phyloP scores from a whole-genome alignment of 352 stramenopile species.

The Blastocystis sp. region DNA sequence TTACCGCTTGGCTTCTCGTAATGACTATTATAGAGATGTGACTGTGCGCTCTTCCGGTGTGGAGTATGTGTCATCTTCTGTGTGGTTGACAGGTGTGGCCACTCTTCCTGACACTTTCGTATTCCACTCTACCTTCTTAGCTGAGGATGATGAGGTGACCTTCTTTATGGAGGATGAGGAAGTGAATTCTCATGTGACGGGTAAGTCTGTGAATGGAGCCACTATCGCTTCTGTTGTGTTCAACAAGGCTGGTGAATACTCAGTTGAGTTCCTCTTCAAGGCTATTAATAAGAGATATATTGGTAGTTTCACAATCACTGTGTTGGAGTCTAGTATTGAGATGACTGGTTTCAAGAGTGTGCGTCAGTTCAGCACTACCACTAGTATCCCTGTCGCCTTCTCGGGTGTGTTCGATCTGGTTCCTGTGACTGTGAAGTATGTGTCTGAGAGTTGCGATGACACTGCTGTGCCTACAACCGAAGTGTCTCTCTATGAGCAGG shows the following conservation, averaged over 20 bases:
- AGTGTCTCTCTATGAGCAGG: neutral
- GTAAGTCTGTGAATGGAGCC: neutral
- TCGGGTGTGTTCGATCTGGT: slow-evolving; percentile 30
- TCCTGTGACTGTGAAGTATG: slow-evolving; percentile 50
- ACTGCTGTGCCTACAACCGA: neutral
- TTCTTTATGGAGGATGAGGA: neutral
- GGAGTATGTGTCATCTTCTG: slow-evolving; percentile 32
- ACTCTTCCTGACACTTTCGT: slow-evolving; percentile 41
- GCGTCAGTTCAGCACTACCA: neutral
- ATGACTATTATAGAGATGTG: neutral
- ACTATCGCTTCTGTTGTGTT: neutral
- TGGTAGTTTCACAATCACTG: neutral
- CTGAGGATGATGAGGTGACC: slow-evolving; percentile 13
- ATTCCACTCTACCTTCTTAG: slow-evolving; percentile 25
- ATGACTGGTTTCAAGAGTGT: neutral
- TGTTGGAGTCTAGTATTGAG: neutral
- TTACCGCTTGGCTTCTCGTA: slow-evolving; percentile 7
- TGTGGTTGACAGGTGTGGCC: slow-evolving; percentile 36
- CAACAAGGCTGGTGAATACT: neutral
- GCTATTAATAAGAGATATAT: neutral
- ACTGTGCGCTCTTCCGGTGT: slow-evolving; percentile 1
- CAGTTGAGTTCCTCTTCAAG: slow-evolving; percentile 9
- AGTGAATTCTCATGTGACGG: neutral
- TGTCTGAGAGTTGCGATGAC: neutral
- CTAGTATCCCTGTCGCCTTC: neutral